Base-by-base conservation (phyloP, 176 grass and related monocot genomes). In the Cenchrus purpureus region DNA sequence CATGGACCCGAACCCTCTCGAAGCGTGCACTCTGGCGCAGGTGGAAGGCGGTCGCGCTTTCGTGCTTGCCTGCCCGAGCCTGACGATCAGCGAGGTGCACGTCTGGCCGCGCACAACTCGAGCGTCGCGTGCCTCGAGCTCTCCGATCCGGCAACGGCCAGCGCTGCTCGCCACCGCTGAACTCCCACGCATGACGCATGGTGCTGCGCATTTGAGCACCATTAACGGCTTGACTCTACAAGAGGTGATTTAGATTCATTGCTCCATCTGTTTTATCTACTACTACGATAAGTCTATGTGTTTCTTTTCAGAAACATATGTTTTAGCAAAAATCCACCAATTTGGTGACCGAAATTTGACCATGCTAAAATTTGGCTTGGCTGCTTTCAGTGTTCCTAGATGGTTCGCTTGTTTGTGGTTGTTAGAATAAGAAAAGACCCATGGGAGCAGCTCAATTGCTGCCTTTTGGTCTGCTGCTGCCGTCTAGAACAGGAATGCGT, bases 191-290 rank as follows among this genome's bases (percentile, higher is more conserved):
- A 97, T 90, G 49, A 25, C 25, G 25, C 25, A 25, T 25, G 25
- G 86, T 97, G 19, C 59, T 97, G 22, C 89, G 92, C 54, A 50
- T 92, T 97, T 87, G 68, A 89, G 84, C 79, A 83, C 95, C n/a
- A 43, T 48, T 29, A 88, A 97, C 69, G 92, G 92, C 62, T 78
- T 75, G 3, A 79, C 85, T 22, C 86, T 92, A 5, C 90, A 92
- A 82, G 92, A 92, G 83, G 94, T 88, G 48, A 50, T 46, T 46
- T 46, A 46, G 45, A 46, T 34, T 34, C 34, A 3, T 46, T 46
- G 48, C 8, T 50, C 48, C 2, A 50, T 50, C 48, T 1, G 48
- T 50, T 50, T 50, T 10, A 50, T 50, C 48, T 50, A 10, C 48
- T 50, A 50, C 48, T 50, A 10, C 48, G 48, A 50, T 25, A 25